Evolutionary conservation across 1,284 basidiomycete genomes (phyloP).

Genomic region (Megacollybia platyphylla): DNA sequence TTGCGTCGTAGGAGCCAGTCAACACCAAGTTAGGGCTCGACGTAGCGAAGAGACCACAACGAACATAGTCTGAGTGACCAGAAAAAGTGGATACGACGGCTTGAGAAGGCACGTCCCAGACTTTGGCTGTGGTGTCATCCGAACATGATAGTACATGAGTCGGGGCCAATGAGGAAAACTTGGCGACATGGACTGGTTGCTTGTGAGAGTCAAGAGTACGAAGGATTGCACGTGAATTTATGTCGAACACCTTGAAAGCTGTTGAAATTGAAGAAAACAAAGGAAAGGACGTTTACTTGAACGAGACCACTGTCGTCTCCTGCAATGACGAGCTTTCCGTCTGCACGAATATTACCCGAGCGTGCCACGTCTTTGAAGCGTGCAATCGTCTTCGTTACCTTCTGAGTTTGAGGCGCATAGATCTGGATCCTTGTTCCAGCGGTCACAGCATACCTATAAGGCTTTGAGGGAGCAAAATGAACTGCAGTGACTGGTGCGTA

Average conservation of each 20-base stretch:
- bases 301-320: constrained; percentile 91
- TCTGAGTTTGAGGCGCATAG: constrained; percentile 91
- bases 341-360: constrained; percentile 76
- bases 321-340: constrained; percentile 92
- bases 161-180: constrained; percentile 75
- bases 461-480: constrained; percentile 77
- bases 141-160: constrained; percentile 90
- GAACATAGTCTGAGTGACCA: constrained; percentile 91
- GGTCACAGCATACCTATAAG: constrained; percentile 91
- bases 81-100: constrained; percentile 68
- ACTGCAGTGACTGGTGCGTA: constrained; percentile 89
- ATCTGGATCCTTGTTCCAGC: constrained; percentile 91
- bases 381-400: constrained; percentile 91
- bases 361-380: constrained; percentile 95
- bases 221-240: constrained; percentile 88
- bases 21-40: constrained; percentile 79
- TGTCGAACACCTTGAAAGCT: constrained; percentile 72
- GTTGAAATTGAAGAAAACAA: constrained; percentile 7
- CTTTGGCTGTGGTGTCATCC: constrained; percentile 87
- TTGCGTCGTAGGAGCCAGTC: constrained; percentile 92
- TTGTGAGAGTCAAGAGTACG: constrained; percentile 88
- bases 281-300: constrained; percentile 41
- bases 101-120: constrained; percentile 96
- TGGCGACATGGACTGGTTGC: constrained; percentile 89
- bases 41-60: constrained; percentile 78